Conservation (phyloP, 345 rosid species). For the Euphorbia lathyris region DNA sequence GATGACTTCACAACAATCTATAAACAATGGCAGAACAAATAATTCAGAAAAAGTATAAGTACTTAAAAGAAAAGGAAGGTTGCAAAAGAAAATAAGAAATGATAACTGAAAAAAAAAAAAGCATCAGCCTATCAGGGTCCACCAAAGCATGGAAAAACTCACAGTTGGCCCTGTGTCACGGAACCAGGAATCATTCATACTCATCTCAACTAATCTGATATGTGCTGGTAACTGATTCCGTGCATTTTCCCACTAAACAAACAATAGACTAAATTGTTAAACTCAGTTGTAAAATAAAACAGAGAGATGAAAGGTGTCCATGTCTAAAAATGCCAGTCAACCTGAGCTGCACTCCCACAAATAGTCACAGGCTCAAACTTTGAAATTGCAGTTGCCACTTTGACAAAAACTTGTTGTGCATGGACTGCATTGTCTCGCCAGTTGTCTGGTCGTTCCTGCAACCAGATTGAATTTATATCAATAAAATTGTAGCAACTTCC, state of each 20-base stretch:
- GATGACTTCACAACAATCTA: constrained; percentile 58
- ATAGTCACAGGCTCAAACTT: constrained; percentile 80
- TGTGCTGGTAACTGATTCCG: constrained; percentile 64
- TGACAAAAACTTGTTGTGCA: constrained; percentile 54
- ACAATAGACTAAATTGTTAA: constrained; percentile 2
- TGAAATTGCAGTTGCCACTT: constrained; percentile 75
- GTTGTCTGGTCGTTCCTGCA: constrained; percentile 89
- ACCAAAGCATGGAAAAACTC: constrained; percentile 26
- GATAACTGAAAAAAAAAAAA: not conserved
- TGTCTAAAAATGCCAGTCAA: constrained; percentile 25
- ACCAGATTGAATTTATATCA: not conserved
- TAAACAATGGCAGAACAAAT: not conserved
- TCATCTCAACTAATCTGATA: constrained; percentile 82
- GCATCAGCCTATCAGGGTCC: constrained; percentile 3
- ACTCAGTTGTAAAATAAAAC: constrained; percentile 13
- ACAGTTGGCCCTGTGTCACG: constrained; percentile 96
- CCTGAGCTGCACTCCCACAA: constrained; percentile 89
- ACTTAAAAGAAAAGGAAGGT: not conserved
- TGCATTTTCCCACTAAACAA: constrained; percentile 76
- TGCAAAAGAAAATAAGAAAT: not conserved
- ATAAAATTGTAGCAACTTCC: not conserved
- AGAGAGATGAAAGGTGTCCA: constrained; percentile 4
- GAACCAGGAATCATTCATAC: constrained; percentile 96
- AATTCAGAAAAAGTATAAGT: not conserved
- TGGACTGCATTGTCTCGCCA: constrained; percentile 70